phyloP scores from a whole-genome alignment of 1,284 basidiomycete species.

The Stygiomarasmius scandens region DNA sequence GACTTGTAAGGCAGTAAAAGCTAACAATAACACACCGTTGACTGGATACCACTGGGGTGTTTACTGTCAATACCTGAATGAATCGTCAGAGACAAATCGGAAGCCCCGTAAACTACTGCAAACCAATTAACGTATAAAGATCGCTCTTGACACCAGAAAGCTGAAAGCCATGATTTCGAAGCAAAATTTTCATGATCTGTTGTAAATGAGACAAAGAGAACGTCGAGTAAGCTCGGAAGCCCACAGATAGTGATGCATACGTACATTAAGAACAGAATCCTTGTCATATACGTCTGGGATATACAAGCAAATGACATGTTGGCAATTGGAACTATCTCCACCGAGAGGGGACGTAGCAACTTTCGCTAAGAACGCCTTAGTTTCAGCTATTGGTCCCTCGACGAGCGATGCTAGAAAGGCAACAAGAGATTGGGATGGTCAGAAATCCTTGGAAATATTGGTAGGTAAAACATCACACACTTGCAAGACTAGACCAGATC shows the following conservation, averaged over 20 bases:
- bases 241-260: constrained; percentile 10
- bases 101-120: background rate
- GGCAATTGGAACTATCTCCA: constrained; percentile 48
- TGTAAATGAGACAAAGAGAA: background rate
- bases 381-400: constrained; percentile 60
- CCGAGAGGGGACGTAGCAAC: constrained; percentile 65
- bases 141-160: constrained; percentile 72
- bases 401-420: constrained; percentile 53
- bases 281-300: constrained; percentile 72
- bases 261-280: constrained; percentile 54
- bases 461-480: constrained; percentile 33
- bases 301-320: constrained; percentile 73
- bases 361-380: constrained; percentile 56
- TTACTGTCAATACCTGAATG: constrained; percentile 69
- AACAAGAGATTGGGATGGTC: background rate
- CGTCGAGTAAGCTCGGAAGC: background rate
- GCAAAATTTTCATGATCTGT: constrained; percentile 68
- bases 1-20: background rate
- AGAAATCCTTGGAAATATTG: background rate
- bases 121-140: constrained; percentile 65
- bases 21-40: constrained; percentile 50
- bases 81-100: background rate
- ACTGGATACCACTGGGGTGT: constrained; percentile 68
- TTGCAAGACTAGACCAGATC: constrained; percentile 61
- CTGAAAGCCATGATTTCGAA: constrained; percentile 64